Percentiles rank a stretch among this genome's conserved stretches.
phyloP scores from a whole-genome alignment of 768 basidiomycete species.

The Tricholoma hemisulphureum region DNA sequence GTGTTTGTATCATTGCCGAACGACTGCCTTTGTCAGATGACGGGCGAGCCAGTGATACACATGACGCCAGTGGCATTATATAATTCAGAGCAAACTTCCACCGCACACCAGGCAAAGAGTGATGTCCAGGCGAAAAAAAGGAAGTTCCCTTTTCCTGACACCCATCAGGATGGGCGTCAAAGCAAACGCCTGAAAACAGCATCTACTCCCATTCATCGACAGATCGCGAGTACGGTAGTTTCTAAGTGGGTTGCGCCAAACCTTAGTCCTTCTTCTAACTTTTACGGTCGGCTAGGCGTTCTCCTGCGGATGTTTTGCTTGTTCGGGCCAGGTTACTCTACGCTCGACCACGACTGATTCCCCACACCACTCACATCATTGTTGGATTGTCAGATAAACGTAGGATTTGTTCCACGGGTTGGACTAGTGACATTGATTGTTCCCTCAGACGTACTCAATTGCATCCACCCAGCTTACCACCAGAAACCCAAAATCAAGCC shows the following conservation, averaged over 20 bases:
- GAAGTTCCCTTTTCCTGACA: constrained; percentile 9
- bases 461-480: constrained; percentile 45
- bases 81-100: not conserved
- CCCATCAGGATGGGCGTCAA: constrained; percentile 17
- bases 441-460: constrained; percentile 62
- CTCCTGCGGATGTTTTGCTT: constrained; percentile 52
- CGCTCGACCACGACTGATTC: constrained; percentile 53
- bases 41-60: constrained; percentile 65
- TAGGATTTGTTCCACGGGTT: constrained; percentile 30
- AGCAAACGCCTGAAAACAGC: constrained; percentile 30
- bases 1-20: constrained; percentile 80
- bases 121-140: constrained; percentile 11
- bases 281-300: constrained; percentile 27
- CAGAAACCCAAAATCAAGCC: constrained; percentile 27
- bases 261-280: not conserved
- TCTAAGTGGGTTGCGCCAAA: not conserved
- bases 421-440: not conserved
- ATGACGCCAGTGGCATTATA: constrained; percentile 14
- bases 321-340: constrained; percentile 66
- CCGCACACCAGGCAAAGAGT: not conserved
- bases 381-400: constrained; percentile 71
- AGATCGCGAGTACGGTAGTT: not conserved
- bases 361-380: constrained; percentile 46
- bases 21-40: constrained; percentile 80
- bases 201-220: not conserved